Evolutionary conservation across 768 basidiomycete species (phyloP), one percentile per base, ranked within the genome.

Genomic region (Tricholoma sp.): DNA sequence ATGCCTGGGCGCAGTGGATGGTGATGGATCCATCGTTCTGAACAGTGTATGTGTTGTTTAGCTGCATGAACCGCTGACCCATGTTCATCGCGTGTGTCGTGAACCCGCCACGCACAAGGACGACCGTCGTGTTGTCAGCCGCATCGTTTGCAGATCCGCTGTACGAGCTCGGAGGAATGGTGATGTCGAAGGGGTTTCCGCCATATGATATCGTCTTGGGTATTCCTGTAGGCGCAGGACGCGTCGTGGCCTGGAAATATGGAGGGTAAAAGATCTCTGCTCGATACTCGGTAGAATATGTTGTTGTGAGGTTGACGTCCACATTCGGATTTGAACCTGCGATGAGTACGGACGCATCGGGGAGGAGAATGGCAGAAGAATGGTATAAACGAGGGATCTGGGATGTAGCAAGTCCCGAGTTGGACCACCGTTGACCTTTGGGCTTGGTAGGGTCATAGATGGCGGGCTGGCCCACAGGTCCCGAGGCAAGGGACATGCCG

Each of bases 281-380:
- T 31, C 83, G 75, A 66, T 94, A 95, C 24, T 85, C 83, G 1
- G 93, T 93, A 1, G 88, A 86, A 76, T 77, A 93, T 34, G 77
- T 37, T 9, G 81, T 79, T n/a, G 74, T 70, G 32, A 74, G 59
- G 64, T 88, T 86, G 59, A 88, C 86, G 64, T 98, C 94, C 32
- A 89, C 77, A 66, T 95, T 95, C 1, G 95, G 94, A 74, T 98
- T 98, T 31, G 91, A 93, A 6, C 96, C 96, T 29, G 91, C 92
- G 61, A 96, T 81, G 50, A 97, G 70, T 35, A 98, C 86, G 2
- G 89, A 90, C 0, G 83, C 91, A 58, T 90, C 94, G 8, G 93
- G 88, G 14, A 98, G 83, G 22, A 98, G 81, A n/a, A 95, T 80
- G 8, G 93, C 94, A 0, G 83, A 82, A 0, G 94, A 96, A 73